A percentile compares a stretch with the other conserved stretches of the same genome.
Conservation (phyloP, 2,329 filamentous ascomycete species). For the Penicillium brasilianum region DNA sequence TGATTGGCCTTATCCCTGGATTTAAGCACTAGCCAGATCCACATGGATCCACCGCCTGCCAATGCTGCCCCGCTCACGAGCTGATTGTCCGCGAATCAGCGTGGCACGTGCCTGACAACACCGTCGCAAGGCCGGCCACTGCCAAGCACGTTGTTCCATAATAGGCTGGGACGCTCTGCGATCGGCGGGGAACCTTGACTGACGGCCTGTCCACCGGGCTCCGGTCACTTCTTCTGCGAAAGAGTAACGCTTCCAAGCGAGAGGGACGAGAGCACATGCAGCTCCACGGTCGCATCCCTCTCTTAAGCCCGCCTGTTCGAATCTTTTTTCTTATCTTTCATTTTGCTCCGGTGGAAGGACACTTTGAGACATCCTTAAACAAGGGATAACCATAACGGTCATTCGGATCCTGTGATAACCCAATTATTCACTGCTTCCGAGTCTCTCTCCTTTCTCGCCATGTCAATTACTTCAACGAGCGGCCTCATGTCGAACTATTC, state of each 20-base stretch:
- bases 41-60: slow-evolving; percentile 8
- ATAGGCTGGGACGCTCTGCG: slow-evolving; percentile 22
- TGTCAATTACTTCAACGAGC: slow-evolving; percentile 40
- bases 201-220: background rate
- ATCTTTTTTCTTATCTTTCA: slow-evolving; percentile 2
- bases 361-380: background rate
- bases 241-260: slow-evolving; percentile 19
- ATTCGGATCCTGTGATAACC: background rate
- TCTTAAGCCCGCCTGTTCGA: slow-evolving; percentile 15
- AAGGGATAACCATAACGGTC: background rate
- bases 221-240: background rate
- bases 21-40: slow-evolving; percentile 22
- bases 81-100: slow-evolving; percentile 27
- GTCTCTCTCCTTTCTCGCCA: slow-evolving; percentile 15
- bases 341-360: background rate
- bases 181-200: slow-evolving; percentile 1
- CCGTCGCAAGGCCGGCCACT: slow-evolving; percentile 11
- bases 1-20: slow-evolving; percentile 15
- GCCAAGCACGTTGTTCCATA: slow-evolving; percentile 33
- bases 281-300: background rate
- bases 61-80: background rate
- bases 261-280: slow-evolving; percentile 4
- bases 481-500: slow-evolving; percentile 40
- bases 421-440: background rate
- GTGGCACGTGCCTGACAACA: slow-evolving; percentile 27